Evolutionary conservation across 495 filamentous ascomycete genomes (phyloP), one percentile per base, ranked within the genome.

Genomic region (Glonium stellatum): DNA sequence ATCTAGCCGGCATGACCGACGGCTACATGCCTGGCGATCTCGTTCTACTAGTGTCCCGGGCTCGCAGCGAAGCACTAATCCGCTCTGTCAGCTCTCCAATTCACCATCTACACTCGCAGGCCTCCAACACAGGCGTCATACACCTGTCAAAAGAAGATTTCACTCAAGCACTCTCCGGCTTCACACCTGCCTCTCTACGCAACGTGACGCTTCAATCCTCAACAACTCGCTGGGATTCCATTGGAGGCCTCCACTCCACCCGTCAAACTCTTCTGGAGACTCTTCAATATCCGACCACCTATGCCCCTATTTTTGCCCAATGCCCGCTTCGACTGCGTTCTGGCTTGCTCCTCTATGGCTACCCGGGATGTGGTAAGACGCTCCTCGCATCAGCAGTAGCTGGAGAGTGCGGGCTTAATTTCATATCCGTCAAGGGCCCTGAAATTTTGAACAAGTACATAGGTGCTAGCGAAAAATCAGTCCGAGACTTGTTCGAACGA

Each of bases 381-480:
- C 79, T 97, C 8, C 82, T 97, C 1, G 93, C 93, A 4, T 89
- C 85, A 56, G 95, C 95, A 2, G 91, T 98, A 2, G 93, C 93
- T 5, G 91, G 92, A 55, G 93, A 97, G 71, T 96, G 92, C 68
- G 92, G 92, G 0, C 81, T 97, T 66, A 97, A 97, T 71, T 97
- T 97, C 77, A 97, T 98, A 76, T 89, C 84, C 56, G 95, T 98
- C 58, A 97, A 97, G 72, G 93, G 93, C 5, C 95, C 93, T 3
- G 95, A 98, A 73, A 97, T 98, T 44, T 73, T 98, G 61, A 97
- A 97, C 75, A 98, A 97, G 71, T 97, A 97, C 71, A 97, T 97
- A 37, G 93, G 93, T 58, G 93, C 93, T 0, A 90, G 86, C 36
- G 93, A 98, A 67, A 97, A 97, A 75, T 88, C 83, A 56, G 90